Percentiles rank a stretch among this genome's conserved stretches.
Evolutionary conservation across 805 yeast genomes (phyloP).

Genomic region (Vanderwaltozyma polyspora): DNA sequence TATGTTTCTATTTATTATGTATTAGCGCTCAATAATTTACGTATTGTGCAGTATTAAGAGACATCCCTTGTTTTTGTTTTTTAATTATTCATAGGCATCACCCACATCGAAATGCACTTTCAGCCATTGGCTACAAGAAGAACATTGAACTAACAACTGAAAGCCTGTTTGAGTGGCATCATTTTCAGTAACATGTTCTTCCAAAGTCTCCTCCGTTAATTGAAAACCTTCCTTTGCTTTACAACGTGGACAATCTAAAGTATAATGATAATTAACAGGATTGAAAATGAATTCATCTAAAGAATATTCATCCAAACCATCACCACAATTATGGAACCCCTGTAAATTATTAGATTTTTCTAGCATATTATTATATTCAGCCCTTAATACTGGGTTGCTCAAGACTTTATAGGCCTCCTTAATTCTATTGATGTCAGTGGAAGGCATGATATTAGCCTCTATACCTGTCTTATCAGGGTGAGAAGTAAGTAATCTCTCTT

Average conservation of each 20-base stretch:
- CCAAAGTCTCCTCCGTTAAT: constrained; percentile 53
- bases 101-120: constrained; percentile 48
- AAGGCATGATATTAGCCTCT: too few relatives aligned
- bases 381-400: constrained; percentile 30
- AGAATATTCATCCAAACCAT: constrained; percentile 58
- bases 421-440: constrained; percentile 22
- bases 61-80: not conserved
- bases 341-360: constrained; percentile 22
- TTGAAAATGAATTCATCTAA: constrained; percentile 47
- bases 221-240: constrained; percentile 39
- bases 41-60: too few relatives aligned
- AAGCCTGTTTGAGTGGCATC: constrained; percentile 36
- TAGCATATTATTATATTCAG: constrained; percentile 43
- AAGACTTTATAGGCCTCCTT: constrained; percentile 57
- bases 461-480: constrained; percentile 67
- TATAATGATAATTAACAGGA: constrained; percentile 29
- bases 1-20: not conserved
- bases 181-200: constrained; percentile 35
- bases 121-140: constrained; percentile 78
- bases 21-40: too few relatives aligned
- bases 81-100: constrained; percentile 6
- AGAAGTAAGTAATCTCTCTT: constrained; percentile 39
- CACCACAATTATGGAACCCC: constrained; percentile 37
- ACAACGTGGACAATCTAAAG: constrained; percentile 59
- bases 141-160: constrained; percentile 69